Conservation (phyloP, 2,329 filamentous ascomycete species). For the Ophiostoma montium region DNA sequence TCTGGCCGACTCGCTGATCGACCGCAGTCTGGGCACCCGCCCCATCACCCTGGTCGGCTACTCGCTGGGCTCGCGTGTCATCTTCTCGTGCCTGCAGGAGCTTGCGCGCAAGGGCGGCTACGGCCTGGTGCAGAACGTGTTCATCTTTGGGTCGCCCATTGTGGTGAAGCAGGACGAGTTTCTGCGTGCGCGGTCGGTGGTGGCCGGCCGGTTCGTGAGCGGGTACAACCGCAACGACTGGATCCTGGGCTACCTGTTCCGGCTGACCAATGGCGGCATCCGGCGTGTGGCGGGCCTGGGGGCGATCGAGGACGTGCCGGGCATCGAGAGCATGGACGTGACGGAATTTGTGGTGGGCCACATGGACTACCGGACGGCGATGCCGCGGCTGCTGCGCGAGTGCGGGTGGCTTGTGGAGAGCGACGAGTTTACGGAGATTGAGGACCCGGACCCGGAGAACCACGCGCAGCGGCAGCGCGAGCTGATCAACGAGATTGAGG, state of each 20-base stretch:
- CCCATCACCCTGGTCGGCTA: slow-evolving; percentile 92
- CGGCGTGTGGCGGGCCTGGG: slow-evolving; percentile 75
- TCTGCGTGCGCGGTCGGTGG: slow-evolving; percentile 62
- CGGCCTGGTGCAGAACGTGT: slow-evolving; percentile 87
- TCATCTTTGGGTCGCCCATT: slow-evolving; percentile 82
- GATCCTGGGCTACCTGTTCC: slow-evolving; percentile 94
- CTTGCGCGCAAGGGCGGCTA: slow-evolving; percentile 70
- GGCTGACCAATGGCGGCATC: slow-evolving; percentile 83
- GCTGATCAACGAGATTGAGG: slow-evolving; percentile 91
- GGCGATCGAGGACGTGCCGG: slow-evolving; percentile 59
- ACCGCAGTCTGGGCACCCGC: slow-evolving; percentile 77
- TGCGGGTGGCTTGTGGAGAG: slow-evolving; percentile 85
- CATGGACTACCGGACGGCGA: slow-evolving; percentile 90
- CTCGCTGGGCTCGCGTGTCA: slow-evolving; percentile 81
- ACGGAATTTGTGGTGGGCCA: slow-evolving; percentile 78
- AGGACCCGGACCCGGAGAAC: slow-evolving; percentile 92
- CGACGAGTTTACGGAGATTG: slow-evolving; percentile 91
- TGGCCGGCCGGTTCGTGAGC: slow-evolving; percentile 87
- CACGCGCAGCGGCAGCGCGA: slow-evolving; percentile 78
- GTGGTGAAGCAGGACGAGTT: slow-evolving; percentile 90
- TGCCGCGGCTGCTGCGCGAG: slow-evolving; percentile 75
- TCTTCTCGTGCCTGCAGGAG: slow-evolving; percentile 82
- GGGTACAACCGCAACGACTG: slow-evolving; percentile 91
- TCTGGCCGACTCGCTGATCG: slow-evolving; percentile 83
- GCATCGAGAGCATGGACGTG: slow-evolving; percentile 79